Evolutionary conservation across 2,329 filamentous ascomycete genomes (phyloP), one percentile per base, ranked within the genome.

Genomic region (Nigrograna mackinnonii): DNA sequence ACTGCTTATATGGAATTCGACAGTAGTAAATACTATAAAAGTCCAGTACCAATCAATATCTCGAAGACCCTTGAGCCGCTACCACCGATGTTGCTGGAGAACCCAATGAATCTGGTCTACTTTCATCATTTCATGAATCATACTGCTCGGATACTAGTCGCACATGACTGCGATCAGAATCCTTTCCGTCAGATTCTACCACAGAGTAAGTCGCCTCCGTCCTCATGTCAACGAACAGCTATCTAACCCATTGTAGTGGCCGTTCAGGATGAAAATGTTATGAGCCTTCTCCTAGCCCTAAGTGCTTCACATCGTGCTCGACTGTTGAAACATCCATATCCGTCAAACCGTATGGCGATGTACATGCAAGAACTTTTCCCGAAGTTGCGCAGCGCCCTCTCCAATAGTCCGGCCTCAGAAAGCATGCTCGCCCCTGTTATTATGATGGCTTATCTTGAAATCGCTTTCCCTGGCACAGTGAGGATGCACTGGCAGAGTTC

Each of bases 321-420:
- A 33, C 79, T 92, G 22, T 73, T 94, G 16, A 79, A 80, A 22
- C 86, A 92, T 49, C 78, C 79, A 0, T 88, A 92, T 60, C 89
- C 89, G 5, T 79, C 79, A 5, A 86, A 85, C 60, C 82, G 89
- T 17, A 94, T 95, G 50, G 88, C 89, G 2, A 75, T 82, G 28
- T 94, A 87, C 85, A 87, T 94, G 19, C 79, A 86, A 58, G 82
- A 89, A 52, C 87, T 89, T n/a, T 86, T 88, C 48, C 87, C 87
- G 0, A 81, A 83, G 13, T 76, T 95, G 16, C 81, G 87, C 20
- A 69, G 80, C 46, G 84, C 87, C 1, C 74, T 94, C 17, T 76
- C 79, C 44, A 78, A 84, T 39, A 50, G 50, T 16, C 33, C 54
- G 37, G 76, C 90, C 9, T 85, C 86, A 1, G 84, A 90, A 52